Base-by-base conservation (phyloP, 495 filamentous ascomycete species). In the Trichocladium antarcticum region DNA sequence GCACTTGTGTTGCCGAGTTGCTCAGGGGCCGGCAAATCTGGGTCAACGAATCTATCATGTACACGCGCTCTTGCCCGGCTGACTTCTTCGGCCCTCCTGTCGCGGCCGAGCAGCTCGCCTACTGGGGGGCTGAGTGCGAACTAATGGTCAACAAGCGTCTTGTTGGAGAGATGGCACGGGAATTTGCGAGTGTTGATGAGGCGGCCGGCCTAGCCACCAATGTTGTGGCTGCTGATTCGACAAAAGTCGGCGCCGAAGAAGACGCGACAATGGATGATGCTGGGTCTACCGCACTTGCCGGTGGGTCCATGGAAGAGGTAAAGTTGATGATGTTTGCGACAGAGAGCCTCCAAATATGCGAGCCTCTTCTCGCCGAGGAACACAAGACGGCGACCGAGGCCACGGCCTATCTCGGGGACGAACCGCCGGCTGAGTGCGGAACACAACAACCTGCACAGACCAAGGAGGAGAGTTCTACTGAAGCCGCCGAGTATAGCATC, bases 1-100 rank as follows among this genome's bases (percentile, higher is more conserved):
- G 46, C 22, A 22, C 45, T 1, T 15, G 3, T 1, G 7, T 56
- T 14, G 10, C 22, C 10, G 11, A 32, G 14, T 24, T 56, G 15
- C 52, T 60, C 40, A 28, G 27, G 31, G 14, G 29, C 34, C 20
- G 37, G 39, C 42, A 29, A 28, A 19, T 47, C 7, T 56, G 42
- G 38, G n/a, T 39, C 14, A 37, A 28, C 8, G 24, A 47, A 17
- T 6, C 1, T 4, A 6, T 43, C 10, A n/a, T 29, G 10, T 28
- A 9, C 12, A 27, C 11, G 1, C 27, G 19, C 1, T 12, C 9
- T 14, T 7, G 37, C 7, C 9, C n/a, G 9, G 7, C 37, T 2
- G 46, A 49, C 5, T 36, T 49, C 6, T 36, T 21, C 8, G 19
- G 28, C 5, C 1, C 32, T 3, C 7, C 21, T 6, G 11, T 9